Conservation (phyloP, 495 filamentous ascomycete genomes). For the Tuber umbilicatum region DNA sequence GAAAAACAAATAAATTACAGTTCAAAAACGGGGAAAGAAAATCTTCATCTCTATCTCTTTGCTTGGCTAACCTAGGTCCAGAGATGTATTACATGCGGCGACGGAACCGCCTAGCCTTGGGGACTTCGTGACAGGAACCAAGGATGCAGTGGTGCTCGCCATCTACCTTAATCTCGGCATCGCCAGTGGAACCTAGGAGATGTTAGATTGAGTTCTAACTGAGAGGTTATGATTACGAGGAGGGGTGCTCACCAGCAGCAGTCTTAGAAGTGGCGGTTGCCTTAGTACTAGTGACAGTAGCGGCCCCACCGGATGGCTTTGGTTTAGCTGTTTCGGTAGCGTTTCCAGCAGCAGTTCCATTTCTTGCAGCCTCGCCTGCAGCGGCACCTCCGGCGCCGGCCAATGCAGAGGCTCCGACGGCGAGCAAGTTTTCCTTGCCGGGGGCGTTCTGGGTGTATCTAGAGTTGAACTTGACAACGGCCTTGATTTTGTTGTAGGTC, state of each 20-base stretch:
- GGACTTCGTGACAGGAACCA: neutral
- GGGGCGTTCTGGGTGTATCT: slow-evolving; percentile 56
- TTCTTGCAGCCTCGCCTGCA: neutral
- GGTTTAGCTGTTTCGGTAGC: neutral
- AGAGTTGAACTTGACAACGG: slow-evolving; percentile 59
- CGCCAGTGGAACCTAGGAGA: neutral
- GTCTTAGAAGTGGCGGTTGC: neutral
- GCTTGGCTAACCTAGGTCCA: neutral
- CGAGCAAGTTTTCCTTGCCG: slow-evolving; percentile 52
- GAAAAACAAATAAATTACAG: neutral
- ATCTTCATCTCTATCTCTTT: neutral
- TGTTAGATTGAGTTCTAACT: neutral
- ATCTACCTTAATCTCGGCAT: neutral
- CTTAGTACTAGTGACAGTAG: neutral
- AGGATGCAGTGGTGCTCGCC: neutral
- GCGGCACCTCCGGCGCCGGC: neutral
- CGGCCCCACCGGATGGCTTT: neutral
- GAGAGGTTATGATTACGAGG: neutral
- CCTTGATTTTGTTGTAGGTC: slow-evolving; percentile 53
- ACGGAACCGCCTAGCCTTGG: neutral
- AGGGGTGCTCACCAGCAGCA: neutral
- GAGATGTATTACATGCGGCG: neutral
- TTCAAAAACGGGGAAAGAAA: neutral
- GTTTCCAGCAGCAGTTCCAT: slow-evolving; percentile 9
- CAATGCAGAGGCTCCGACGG: slow-evolving; percentile 33